Base-by-base conservation (phyloP, 78 protist genomes). In the Andalucia godoyi region DNA sequence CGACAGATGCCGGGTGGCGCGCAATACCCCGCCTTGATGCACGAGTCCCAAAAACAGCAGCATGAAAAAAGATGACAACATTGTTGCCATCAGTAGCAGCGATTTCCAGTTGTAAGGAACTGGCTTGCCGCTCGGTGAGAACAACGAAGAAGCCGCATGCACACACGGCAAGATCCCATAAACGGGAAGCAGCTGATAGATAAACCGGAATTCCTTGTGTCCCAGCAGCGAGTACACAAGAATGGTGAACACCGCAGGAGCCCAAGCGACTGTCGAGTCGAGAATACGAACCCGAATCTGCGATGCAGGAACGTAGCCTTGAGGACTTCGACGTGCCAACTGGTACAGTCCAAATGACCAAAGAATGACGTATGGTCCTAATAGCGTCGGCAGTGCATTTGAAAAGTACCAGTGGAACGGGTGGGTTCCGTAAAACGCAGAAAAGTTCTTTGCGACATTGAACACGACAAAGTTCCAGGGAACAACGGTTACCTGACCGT, bases 391-490 rank as follows among this genome's bases (percentile, higher is more conserved):
- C 34, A 67, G 39, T 9, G 72, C 89, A 38, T 67, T 64, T 9
- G 72, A 40, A 23, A 57, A 51, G 76, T 79, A 84, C 90, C 90
- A 84, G 54, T 65, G 75, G 75, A 79, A 75, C 29, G 85, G 83
- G 66, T 84, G 90, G 0, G 83, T 76, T 7, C 90, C 90, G 55
- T 74, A 84, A 47, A 75, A 38, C 29, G 66, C 66, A 10, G 74
- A 61, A 30, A 50, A 57, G 29, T 70, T 74, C 34, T 30, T 33
- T 37, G 70, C 38, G 29, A 84, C 72, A 50, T 84, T 84, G 57
- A 74, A 84, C 41, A 51, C 58, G 27, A 83, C n/a, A 34, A 83
- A 83, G 39, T 74, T 55, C 51, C 43, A 51, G 34, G 76, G 81
- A 5, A 55, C 57, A 13, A 77, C 33, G 41, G 51, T 54, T 1